Base-by-base conservation (phyloP, 345 rosid species). In the Psidium guajava region DNA sequence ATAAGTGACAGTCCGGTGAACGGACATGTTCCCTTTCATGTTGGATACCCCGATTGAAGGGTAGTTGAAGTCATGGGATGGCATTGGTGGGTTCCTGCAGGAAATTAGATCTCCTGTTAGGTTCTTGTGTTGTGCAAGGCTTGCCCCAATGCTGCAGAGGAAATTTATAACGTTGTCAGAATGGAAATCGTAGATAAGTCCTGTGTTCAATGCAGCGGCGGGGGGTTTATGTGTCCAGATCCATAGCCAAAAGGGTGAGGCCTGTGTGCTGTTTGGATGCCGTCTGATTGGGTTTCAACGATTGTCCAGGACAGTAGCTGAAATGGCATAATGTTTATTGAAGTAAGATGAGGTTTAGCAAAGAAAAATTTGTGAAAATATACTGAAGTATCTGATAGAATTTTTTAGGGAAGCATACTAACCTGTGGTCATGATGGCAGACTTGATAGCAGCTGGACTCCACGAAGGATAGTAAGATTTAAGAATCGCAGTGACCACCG, bases 401-500 rank as follows among this genome's bases (percentile, higher is more conserved):
- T 25, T 27, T 85, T 75, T 50, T 15, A 24, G 55, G 36, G 82
- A 49, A 42, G 87, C 54, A 86, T 74, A 44, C 86, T 83, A 84
- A 92, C 93, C 93, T 88, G 95, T 91, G 81, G 92, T 93, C 90
- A 92, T 90, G 75, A 92, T 92, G 84, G 90, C 94, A 47, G 95
- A 93, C 88, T 83, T 92, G 58, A 89, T 90, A 6, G 93, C 91
- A 55, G 94, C 92, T 49, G 91, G 93, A 81, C 93, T 90, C 91
- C 91, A 91, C 24, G 91, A 87, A 86, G 93, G 91, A 56, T 82
- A 77, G 77, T 44, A 52, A 54, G 94, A 90, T 91, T 88, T 91
- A 82, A 93, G 22, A 82, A 90, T 91, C 25, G 88, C 91, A 8
- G 93, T 88, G 61, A 86, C 88, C n/a, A 86, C 88, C n/a, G 91